Conservation (phyloP, 2,329 filamentous ascomycete genomes). For the Trichoderma asperellum region DNA sequence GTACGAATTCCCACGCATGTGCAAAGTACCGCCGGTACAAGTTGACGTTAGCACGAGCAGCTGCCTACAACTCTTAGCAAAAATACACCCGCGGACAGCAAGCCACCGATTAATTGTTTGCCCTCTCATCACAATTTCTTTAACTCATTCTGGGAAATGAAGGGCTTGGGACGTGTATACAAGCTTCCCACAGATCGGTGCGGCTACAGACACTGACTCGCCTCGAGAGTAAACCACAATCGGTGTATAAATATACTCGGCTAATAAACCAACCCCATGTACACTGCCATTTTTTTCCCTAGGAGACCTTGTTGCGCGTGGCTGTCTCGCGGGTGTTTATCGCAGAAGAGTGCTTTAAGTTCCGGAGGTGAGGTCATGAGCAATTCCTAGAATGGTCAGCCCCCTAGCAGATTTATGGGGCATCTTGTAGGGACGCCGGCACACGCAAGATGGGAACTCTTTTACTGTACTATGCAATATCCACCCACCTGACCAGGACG, state of each 20-base stretch:
- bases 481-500: slow-evolving; percentile 11
- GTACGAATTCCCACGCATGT: background rate
- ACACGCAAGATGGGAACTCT: slow-evolving; percentile 6
- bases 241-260: background rate
- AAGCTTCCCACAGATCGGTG: background rate
- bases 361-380: slow-evolving; percentile 13
- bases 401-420: slow-evolving; percentile 16
- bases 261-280: background rate
- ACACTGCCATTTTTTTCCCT: background rate
- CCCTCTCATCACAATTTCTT: background rate
- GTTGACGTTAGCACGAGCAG: background rate
- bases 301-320: background rate
- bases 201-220: too few species aligned
- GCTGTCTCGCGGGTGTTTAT: background rate
- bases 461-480: background rate
- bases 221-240: background rate
- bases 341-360: slow-evolving; percentile 9
- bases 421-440: slow-evolving; percentile 10
- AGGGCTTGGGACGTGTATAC: background rate
- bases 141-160: background rate
- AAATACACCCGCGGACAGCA: background rate
- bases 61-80: background rate
- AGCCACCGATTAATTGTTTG: background rate
- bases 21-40: background rate
- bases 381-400: slow-evolving; percentile 7